Percentiles rank a stretch among this genome's conserved stretches.
These are phyloP conservation scores for Lolium multiflorum DNA, from an alignment of 176 grass and related monocot genomes.

Conservation along the genomic window DNA sequence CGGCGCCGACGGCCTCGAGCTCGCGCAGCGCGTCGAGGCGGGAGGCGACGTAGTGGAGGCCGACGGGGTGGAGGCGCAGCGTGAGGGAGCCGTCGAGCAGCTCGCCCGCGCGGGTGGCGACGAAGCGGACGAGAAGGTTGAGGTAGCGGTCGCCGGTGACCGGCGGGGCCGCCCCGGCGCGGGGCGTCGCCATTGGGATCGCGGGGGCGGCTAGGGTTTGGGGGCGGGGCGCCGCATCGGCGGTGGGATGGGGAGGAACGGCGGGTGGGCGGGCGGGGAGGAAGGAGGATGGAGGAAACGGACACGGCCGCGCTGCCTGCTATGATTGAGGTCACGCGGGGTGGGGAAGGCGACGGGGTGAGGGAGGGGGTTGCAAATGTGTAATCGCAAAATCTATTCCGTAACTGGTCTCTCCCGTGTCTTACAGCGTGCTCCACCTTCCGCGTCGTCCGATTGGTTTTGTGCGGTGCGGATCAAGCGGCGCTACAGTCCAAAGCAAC, in stretches of 20 bases:
- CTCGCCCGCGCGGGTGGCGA: conserved; percentile 60
- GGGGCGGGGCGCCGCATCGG: conserved; percentile 36
- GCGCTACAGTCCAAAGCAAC: too few relatives aligned
- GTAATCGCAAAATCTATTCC: too few relatives aligned
- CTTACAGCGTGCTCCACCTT: too few relatives aligned
- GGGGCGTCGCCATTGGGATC: conserved; percentile 41
- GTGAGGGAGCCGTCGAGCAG: conserved; percentile 85
- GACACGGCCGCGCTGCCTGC: conserved; percentile 39
- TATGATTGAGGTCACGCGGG: conserved; percentile 57
- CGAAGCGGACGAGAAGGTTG: conserved; percentile 74
- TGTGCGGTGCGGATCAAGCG: too few relatives aligned
- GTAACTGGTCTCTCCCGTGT: too few relatives aligned
- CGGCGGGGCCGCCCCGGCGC: conserved; percentile 45
- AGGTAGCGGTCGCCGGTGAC: conserved; percentile 93
- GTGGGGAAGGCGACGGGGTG: conserved; percentile 39
- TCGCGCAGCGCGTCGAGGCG: conserved; percentile 91
- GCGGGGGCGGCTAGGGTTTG: conserved; percentile 62
- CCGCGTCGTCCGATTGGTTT: too few relatives aligned
- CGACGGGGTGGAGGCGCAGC: conserved; percentile 88
- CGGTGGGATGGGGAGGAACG: conserved; percentile 6
- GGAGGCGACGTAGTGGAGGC: conserved; percentile 91
- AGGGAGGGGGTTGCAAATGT: background rate
- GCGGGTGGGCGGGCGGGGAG: conserved; percentile 13
- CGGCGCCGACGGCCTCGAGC: conserved; percentile 88
- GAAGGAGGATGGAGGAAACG: conserved; percentile 41